Conservation (phyloP, 2,329 filamentous ascomycete genomes). For the Penicillium sclerotigenum region DNA sequence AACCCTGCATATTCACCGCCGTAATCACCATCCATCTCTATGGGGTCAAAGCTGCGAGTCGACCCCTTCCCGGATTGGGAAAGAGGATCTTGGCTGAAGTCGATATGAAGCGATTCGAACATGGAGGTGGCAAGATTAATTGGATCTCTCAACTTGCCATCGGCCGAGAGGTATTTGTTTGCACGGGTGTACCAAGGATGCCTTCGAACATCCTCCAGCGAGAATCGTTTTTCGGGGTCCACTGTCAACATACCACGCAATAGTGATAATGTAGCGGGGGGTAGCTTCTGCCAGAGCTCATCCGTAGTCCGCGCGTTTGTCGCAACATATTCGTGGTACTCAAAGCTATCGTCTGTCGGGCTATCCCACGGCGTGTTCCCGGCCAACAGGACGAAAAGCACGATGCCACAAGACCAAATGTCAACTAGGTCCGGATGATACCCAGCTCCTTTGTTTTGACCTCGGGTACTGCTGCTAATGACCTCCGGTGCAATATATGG, state of each 20-base stretch:
- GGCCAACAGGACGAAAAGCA: constrained; percentile 91
- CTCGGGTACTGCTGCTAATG: constrained; percentile 53
- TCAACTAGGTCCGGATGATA: constrained; percentile 74
- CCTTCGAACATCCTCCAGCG: constrained; percentile 78
- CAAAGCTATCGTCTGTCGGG: constrained; percentile 79
- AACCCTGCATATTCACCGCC: constrained; percentile 49
- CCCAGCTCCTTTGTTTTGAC: constrained; percentile 43
- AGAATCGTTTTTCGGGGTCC: constrained; percentile 71
- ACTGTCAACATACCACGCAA: constrained; percentile 91
- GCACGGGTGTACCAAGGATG: constrained; percentile 92
- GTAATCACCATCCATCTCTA: constrained; percentile 64
- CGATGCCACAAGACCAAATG: constrained; percentile 96
- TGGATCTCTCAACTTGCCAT: constrained; percentile 74
- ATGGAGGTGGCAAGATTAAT: constrained; percentile 88
- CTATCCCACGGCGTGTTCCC: constrained; percentile 99
- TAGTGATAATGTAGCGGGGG: constrained; percentile 70
- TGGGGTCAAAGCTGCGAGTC: constrained; percentile 51
- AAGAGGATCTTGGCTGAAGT: constrained; percentile 69
- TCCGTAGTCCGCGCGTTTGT: constrained; percentile 79
- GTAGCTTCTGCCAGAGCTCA: constrained; percentile 78
- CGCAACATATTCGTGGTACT: constrained; percentile 82
- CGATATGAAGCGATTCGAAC: constrained; percentile 85
- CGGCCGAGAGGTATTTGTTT: constrained; percentile 71
- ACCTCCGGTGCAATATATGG: constrained; percentile 98
- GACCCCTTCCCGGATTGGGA: constrained; percentile 41